Percentiles rank a stretch among this genome's conserved stretches.
Evolutionary conservation across 2,329 filamentous ascomycete genomes (phyloP).

Genomic region (Pseudogymnoascus sp.): DNA sequence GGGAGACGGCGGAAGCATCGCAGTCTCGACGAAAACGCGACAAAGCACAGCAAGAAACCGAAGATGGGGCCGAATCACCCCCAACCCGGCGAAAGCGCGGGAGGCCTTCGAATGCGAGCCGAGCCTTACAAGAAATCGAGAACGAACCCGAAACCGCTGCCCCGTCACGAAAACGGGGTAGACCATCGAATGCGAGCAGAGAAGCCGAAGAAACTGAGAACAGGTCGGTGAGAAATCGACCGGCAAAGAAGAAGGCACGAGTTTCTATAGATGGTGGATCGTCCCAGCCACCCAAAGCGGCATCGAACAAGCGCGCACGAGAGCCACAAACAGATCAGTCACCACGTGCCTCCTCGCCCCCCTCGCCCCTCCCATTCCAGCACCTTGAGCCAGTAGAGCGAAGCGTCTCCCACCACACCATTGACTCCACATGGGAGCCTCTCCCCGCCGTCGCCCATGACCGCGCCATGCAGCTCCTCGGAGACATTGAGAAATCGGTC

Average conservation of each 20-base stretch:
- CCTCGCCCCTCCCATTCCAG: constrained; percentile 34
- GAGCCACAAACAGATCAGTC: not conserved
- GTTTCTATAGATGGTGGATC: constrained; percentile 10
- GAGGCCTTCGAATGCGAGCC: constrained; percentile 11
- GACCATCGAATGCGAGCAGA: not conserved
- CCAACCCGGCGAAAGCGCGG: constrained; percentile 1
- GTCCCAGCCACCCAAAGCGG: not conserved
- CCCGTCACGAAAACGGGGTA: not conserved
- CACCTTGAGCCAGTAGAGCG: constrained; percentile 45
- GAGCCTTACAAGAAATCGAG: not conserved
- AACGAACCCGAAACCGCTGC: not conserved
- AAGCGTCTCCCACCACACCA: constrained; percentile 53
- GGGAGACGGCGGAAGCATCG: not conserved
- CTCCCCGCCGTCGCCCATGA: constrained; percentile 48
- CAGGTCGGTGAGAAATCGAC: not conserved
- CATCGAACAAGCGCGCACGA: not conserved
- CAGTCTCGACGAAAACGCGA: constrained; percentile 10
- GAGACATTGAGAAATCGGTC: constrained; percentile 54
- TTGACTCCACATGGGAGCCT: constrained; percentile 61
- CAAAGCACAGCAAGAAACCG: not conserved
- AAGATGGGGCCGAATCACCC: not conserved
- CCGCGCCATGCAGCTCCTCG: constrained; percentile 49
- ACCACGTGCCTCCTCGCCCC: not conserved
- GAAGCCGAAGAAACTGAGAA: not conserved
- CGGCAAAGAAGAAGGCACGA: not conserved